phyloP scores from a whole-genome alignment of 495 filamentous ascomycete species.

The Aspergillus egyptiacus region DNA sequence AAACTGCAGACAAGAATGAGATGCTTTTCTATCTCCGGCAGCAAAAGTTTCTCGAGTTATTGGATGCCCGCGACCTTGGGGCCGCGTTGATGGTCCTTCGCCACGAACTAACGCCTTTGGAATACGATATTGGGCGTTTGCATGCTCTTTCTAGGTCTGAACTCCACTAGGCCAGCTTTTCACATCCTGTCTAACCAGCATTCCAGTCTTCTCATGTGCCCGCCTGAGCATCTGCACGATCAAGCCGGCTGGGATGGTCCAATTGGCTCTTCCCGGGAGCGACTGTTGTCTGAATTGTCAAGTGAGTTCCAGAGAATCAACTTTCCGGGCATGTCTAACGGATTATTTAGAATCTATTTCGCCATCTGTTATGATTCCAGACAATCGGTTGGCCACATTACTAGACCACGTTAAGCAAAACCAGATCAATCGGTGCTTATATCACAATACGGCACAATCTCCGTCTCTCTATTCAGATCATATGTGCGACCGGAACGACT shows the following conservation, averaged over 20 bases:
- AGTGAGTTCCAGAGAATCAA: slow-evolving; percentile 46
- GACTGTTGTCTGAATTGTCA: slow-evolving; percentile 74
- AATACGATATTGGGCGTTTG: slow-evolving; percentile 67
- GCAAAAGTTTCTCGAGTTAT: slow-evolving; percentile 90
- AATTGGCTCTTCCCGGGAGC: slow-evolving; percentile 65
- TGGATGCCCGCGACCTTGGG: slow-evolving; percentile 68
- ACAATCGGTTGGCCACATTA: slow-evolving; percentile 82
- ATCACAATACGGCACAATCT: slow-evolving; percentile 73
- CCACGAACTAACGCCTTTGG: slow-evolving; percentile 80
- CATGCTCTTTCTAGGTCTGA: slow-evolving; percentile 66
- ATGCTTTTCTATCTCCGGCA: slow-evolving; percentile 78
- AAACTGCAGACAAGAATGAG: slow-evolving; percentile 51
- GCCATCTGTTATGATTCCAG: slow-evolving; percentile 96
- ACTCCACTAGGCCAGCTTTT: neutral
- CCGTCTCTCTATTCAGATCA: slow-evolving; percentile 90
- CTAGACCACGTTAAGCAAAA: slow-evolving; percentile 73
- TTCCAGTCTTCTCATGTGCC: slow-evolving; percentile 78
- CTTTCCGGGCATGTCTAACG: neutral
- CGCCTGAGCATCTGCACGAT: slow-evolving; percentile 69
- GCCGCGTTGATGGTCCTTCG: slow-evolving; percentile 76
- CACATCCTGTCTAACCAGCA: neutral
- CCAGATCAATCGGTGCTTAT: slow-evolving; percentile 79
- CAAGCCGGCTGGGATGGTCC: slow-evolving; percentile 88
- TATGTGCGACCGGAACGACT: slow-evolving; percentile 69
- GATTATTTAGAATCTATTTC: slow-evolving; percentile 69